Percentiles rank a stretch among this genome's conserved stretches.
phyloP scores from a whole-genome alignment of 495 filamentous ascomycete genomes.

The Neurospora tetrasperma region DNA sequence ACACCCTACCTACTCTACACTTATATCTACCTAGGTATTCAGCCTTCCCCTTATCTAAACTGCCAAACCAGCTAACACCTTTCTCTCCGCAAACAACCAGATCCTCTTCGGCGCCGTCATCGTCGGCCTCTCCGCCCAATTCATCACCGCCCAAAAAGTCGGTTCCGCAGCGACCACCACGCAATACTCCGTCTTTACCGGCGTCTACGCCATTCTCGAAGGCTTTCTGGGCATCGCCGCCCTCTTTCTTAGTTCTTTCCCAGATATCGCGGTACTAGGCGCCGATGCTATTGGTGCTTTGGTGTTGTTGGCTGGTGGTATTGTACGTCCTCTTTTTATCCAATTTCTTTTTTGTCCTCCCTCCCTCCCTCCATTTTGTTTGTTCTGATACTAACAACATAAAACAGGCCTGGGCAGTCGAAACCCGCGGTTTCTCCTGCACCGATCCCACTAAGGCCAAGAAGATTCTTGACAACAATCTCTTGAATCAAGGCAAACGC shows the following conservation, averaged over 20 bases:
- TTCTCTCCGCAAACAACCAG: not conserved
- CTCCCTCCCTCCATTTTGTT: too few species aligned
- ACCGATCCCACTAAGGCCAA: conserved; percentile 4
- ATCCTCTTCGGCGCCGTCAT: conserved; percentile 35
- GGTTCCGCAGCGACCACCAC: conserved; percentile 29
- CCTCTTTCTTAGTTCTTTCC: conserved; percentile 25
- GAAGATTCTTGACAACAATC: conserved; percentile 16
- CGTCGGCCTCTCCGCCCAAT: conserved; percentile 35
- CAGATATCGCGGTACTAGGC: conserved; percentile 26
- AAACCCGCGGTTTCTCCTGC: conserved; percentile 30
- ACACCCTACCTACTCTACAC: too few species aligned
- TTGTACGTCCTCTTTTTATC: conserved; percentile 35
- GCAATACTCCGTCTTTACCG: conserved; percentile 38
- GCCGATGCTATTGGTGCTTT: conserved; percentile 35
- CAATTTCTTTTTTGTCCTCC: too few species aligned
- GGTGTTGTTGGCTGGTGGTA: conserved; percentile 41
- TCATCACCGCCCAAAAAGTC: conserved; percentile 34
- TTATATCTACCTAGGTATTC: too few species aligned
- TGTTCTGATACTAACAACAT: too few species aligned
- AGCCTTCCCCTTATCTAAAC: too few species aligned
- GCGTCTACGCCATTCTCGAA: conserved; percentile 38
- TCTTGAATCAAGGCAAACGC: conserved; percentile 28
- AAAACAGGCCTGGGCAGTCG: conserved; percentile 32
- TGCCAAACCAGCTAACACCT: too few species aligned
- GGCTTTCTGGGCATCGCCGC: conserved; percentile 28